These are phyloP conservation scores for Paragyromitra xinjiangensis DNA, from an alignment of 495 filamentous ascomycete species.

Conservation along the genomic window DNA sequence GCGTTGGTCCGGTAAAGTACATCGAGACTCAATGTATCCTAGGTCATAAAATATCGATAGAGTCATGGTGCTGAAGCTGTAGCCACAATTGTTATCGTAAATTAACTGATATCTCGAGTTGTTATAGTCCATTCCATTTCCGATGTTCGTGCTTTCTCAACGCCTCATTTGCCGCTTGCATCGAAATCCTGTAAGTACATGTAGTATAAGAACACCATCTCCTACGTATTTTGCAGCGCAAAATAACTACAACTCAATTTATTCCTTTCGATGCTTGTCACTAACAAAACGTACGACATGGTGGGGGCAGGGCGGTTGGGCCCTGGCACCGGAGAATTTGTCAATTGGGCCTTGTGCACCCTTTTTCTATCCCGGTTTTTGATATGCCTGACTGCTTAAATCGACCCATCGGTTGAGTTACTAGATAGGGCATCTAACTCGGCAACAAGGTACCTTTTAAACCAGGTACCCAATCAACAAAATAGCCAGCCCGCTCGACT, in stretches of 20 bases:
- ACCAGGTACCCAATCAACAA: neutral
- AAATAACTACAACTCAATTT: neutral
- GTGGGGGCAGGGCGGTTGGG: neutral
- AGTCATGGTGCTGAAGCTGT: neutral
- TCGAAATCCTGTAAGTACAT: neutral
- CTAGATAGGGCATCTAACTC: neutral
- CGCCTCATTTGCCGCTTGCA: neutral
- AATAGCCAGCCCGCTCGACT: neutral
- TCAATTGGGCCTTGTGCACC: neutral
- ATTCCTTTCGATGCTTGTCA: neutral
- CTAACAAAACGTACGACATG: neutral
- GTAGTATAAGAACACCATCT: slow-evolving; percentile 8
- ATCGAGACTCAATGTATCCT: slow-evolving; percentile 2
- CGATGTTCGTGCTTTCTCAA: too few relatives aligned
- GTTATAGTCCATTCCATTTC: neutral
- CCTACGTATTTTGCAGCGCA: neutral
- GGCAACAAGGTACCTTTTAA: neutral
- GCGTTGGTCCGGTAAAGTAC: neutral
- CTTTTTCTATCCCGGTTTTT: neutral
- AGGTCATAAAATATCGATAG: slow-evolving; percentile 7
- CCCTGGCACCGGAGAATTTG: neutral
- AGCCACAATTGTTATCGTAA: neutral
- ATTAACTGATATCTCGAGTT: neutral
- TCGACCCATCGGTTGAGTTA: neutral
- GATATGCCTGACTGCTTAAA: neutral